Conservation (phyloP, 2,329 filamentous ascomycete species). For the Fusarium siculi region DNA sequence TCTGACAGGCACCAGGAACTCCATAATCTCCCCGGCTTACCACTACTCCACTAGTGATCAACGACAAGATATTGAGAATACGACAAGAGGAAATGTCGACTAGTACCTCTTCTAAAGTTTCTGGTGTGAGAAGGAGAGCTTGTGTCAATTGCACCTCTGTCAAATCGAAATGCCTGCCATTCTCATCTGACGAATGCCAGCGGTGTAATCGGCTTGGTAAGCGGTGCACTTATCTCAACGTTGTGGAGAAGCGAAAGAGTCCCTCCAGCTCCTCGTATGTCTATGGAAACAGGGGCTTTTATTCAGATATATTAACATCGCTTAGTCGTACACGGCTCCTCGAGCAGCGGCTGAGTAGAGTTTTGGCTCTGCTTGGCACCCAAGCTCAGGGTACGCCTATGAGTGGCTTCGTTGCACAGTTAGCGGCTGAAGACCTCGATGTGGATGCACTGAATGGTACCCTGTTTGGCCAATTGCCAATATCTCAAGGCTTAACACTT, state of each 20-base stretch:
- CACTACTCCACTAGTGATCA: neutral
- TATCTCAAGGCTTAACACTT: neutral
- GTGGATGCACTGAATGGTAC: neutral
- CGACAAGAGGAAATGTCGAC: neutral
- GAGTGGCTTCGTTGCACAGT: neutral
- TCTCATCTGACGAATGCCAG: slow-evolving; percentile 26
- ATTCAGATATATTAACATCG: neutral
- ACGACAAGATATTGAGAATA: neutral
- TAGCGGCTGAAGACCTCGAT: neutral
- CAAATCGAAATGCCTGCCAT: slow-evolving; percentile 26
- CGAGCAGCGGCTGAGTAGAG: slow-evolving; percentile 1
- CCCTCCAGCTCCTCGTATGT: slow-evolving; percentile 7
- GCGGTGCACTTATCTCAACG: slow-evolving; percentile 10
- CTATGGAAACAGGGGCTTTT: neutral
- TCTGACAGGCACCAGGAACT: neutral
- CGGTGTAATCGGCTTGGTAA: slow-evolving; percentile 23
- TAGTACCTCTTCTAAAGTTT: neutral
- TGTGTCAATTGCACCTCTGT: slow-evolving; percentile 26
- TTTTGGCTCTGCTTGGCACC: neutral
- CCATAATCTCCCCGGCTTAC: neutral
- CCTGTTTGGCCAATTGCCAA: accelerated
- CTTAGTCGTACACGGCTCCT: slow-evolving; percentile 2
- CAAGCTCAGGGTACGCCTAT: neutral
- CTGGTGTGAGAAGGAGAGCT: slow-evolving; percentile 19
- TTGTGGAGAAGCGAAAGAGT: slow-evolving; percentile 20